Base-by-base conservation (phyloP, 169 alveolate species). In the Toxoplasma gondii region DNA sequence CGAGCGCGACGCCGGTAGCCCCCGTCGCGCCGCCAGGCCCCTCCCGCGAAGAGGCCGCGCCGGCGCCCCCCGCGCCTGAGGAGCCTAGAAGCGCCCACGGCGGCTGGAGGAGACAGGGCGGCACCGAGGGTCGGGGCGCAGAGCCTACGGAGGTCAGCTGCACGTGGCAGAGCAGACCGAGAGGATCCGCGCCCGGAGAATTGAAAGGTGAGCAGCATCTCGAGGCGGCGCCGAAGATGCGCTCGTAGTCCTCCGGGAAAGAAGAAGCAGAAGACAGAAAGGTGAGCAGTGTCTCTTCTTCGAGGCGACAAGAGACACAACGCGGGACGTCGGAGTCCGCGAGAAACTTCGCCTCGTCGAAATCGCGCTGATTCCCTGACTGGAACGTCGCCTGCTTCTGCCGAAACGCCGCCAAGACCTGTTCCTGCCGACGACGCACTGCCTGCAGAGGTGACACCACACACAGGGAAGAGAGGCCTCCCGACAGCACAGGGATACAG, bases 221-320 rank as follows among this genome's bases (percentile, higher is more conserved):
- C 31, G 88, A 54, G 10, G 93, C 93, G 27, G 93, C 93, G 34
- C 67, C 39, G 69, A 82, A 36, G 67, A 82, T 39, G 24, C 67
- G 41, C 24, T 44, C 67, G 69, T 82, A 39, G 19, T 38, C 90
- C 41, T 38, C 90, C 34, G 74, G 27, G 53, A 27, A 39, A 49
- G 80, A 36, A 4, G 80, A 44, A 67, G 93, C 38, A 9, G 93
- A 44, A 43, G 90, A 82, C 69, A 44, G 41, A 43, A 44, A 38
- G 64, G 31, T 29, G 90, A 82, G 41, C 43, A 74, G 88, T 41
- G 88, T 44, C 69, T 90, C 93, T 9, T 90, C 93, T 41, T 90
- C 93, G 9, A 90, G 58, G 45, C 93, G 80, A 69, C 93, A 90
- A 12, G 93, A 90, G 74, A 90, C 93, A 34, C 93, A 90, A 4